Percentiles rank a stretch among this genome's conserved stretches.
These are phyloP conservation scores for Lasiodiplodia gonubiensis DNA, from an alignment of 2,329 filamentous ascomycete species.

Conservation along the genomic window DNA sequence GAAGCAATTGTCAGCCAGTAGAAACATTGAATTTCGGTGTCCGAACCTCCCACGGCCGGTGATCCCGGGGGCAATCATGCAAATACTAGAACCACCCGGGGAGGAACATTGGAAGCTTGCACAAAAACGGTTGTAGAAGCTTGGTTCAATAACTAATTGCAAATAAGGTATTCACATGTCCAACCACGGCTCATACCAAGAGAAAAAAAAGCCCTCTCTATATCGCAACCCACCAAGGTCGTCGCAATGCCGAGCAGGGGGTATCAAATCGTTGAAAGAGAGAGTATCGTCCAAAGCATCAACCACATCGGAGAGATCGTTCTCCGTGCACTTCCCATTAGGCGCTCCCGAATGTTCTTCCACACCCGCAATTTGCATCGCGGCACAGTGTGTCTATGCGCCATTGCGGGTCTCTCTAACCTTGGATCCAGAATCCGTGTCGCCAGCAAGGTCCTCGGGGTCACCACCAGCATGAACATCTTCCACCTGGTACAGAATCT, in stretches of 20 bases:
- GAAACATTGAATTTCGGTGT: no score
- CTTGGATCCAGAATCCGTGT: background rate
- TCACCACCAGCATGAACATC: background rate
- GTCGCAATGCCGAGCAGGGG: background rate
- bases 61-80: no score
- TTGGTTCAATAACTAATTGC: background rate
- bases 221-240: background rate
- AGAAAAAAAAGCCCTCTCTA: background rate
- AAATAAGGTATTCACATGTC: background rate
- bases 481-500: constrained; percentile 33
- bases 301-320: background rate
- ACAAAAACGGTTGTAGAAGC: background rate
- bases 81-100: no score
- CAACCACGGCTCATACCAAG: background rate
- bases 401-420: background rate
- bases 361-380: background rate
- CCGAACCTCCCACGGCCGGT: no score
- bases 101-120: no score
- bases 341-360: background rate
- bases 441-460: constrained; percentile 7
- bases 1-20: no score
- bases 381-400: background rate
- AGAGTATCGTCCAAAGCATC: background rate
- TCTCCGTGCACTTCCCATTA: background rate
- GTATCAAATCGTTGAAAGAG: constrained; percentile 14